A percentile compares a stretch with the other conserved stretches of the same genome.
These are phyloP conservation scores for Cercophora sp. DNA, from an alignment of 495 filamentous ascomycete genomes.

Conservation along the genomic window DNA sequence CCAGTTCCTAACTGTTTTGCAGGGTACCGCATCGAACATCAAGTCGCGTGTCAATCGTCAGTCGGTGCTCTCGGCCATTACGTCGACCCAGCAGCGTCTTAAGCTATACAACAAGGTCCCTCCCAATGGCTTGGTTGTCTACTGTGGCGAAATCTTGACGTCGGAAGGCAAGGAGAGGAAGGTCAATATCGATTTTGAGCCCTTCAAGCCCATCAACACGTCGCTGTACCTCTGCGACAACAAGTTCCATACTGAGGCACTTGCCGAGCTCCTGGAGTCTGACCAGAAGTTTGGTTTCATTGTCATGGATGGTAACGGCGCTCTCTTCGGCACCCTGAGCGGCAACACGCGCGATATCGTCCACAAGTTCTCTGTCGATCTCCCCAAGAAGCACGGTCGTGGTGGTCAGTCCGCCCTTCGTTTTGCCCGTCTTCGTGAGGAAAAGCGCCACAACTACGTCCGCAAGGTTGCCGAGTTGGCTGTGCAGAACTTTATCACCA, in stretches of 20 bases:
- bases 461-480: slow-evolving; percentile 96
- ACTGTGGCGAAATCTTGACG: slow-evolving; percentile 99
- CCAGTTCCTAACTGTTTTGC: slow-evolving; percentile 22
- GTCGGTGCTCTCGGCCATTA: slow-evolving; percentile 95
- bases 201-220: slow-evolving; percentile 99
- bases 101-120: slow-evolving; percentile 99
- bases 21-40: slow-evolving; percentile 98
- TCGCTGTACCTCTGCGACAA: slow-evolving; percentile 99
- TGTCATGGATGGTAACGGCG: slow-evolving; percentile 98
- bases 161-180: slow-evolving; percentile 97
- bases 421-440: slow-evolving; percentile 98
- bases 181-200: slow-evolving; percentile 99
- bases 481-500: slow-evolving; percentile 96
- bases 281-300: slow-evolving; percentile 99
- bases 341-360: slow-evolving; percentile 96
- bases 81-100: slow-evolving; percentile 95
- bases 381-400: slow-evolving; percentile 99
- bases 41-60: slow-evolving; percentile 98
- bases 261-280: slow-evolving; percentile 93
- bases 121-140: slow-evolving; percentile 93
- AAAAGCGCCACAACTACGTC: slow-evolving; percentile 99
- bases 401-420: slow-evolving; percentile 98
- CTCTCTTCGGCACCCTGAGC: slow-evolving; percentile 91
- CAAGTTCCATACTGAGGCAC: slow-evolving; percentile 97
- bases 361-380: slow-evolving; percentile 94